Evolutionary conservation across 2,329 filamentous ascomycete genomes (phyloP), one percentile per base, ranked within the genome.

Genomic region (Basipetospora sp.): DNA sequence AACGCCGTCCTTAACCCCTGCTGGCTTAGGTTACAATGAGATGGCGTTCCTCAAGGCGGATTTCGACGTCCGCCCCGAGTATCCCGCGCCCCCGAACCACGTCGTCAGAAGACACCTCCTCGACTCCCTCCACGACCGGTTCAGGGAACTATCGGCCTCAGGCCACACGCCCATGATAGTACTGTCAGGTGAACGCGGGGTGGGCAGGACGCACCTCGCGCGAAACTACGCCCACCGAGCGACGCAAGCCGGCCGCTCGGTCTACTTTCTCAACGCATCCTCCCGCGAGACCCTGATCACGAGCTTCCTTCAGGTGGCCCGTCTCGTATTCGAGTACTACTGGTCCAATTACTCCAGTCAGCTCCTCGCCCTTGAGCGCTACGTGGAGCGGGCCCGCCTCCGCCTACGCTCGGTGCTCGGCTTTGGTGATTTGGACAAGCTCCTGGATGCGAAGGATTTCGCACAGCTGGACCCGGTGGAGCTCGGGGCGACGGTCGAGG

Each of bases 251-350:
- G 22, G 36, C 36, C 30, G 36, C 17, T n/a, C 36, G 20, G 22
- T 33, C 30, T 39, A 33, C 36, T 39, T 30, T 30, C 36, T 39
- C 8, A 29, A 39, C 30, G 36, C 27, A 8, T 25, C 36, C 15
- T 32, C 28, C 15, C 36, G 36, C 25, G 36, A 39, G 25, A 39
- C 36, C 11, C 31, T 39, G 16, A 28, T 14, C 16, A 11, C 31
- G 4, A 39, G 36, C 36, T 39, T 33, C 36, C 36, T 39, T 16
- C 16, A 39, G 36, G 14, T 39, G 11, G 36, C 30, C 36, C 19
- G 36, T 10, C 6, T 11, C 3, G 29, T 39, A 13, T 19, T 26
- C 25, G 30, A 33, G 10, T 39, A 39, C 31, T 34, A 39, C 30
- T 39, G 36, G 36, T 29, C 31, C 8, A 34, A 29, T 22, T 34